Base-by-base conservation (phyloP, 495 filamentous ascomycete species). In the Aspergillus bridgeri region DNA sequence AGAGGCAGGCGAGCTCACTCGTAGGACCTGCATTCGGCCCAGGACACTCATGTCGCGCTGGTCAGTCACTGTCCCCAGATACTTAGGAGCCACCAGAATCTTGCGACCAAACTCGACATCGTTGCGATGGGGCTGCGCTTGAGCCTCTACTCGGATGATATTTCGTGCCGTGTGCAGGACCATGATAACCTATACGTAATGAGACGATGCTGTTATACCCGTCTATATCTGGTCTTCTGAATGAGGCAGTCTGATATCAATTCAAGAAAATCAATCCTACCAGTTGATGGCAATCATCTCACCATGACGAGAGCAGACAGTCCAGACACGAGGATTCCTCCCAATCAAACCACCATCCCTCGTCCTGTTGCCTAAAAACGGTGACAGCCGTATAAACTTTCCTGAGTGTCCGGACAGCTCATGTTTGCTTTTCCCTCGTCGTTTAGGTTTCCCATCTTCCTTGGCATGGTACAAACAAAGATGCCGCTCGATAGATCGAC, bases 41-140 rank as follows among this genome's bases (percentile, higher is more conserved):
- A 79, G 58, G n/a, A 67, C 65, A 62, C 63, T 72, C 76, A 79
- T 79, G 58, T 79, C 76, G 27, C 48, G 58, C 48, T 73, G 65
- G 49, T 78, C 75, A 18, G 66, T 60, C 42, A 63, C 6, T 4
- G 72, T 76, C n/a, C 75, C 74, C 69, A 73, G 70, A 57, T 74
- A 77, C 50, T 69, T 66, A 22, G 73, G 71, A 51, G 69, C 62
- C 53, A 76, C 72, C 29, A 60, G 67, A 22, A 66, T 64, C 54
- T 69, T 74, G 9, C 55, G 51, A 2, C 47, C 51, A 56, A 58
- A 65, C 48, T 69, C 68, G 45, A 61, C 69, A 59, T 70, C 61
- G 11, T 33, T 53, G 21, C 42, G 55, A 25, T 55, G 57, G 25
- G 56, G 46, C 11, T 53, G 48, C 18, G 61, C 56, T 47, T 60